These are phyloP conservation scores for Platanthera guangdongensis DNA, from an alignment of 106 monocot species.

Conservation along the genomic window DNA sequence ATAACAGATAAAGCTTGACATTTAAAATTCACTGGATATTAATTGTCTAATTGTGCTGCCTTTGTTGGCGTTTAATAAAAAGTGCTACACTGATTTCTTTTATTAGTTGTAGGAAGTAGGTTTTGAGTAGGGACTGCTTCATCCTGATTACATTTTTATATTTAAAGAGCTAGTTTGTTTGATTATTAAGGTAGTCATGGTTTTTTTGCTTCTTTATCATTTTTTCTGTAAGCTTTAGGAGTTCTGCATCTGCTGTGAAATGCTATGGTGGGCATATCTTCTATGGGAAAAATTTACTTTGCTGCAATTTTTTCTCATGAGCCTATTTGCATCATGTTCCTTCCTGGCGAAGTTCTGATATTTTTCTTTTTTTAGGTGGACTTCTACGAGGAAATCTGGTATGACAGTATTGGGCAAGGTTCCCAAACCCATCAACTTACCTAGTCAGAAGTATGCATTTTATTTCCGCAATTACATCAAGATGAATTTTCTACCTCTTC, in stretches of 20 bases:
- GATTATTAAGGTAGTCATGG: background rate
- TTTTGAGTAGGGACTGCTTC: background rate
- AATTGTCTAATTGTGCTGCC: background rate
- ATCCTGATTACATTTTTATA: background rate
- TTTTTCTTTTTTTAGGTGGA: constrained; percentile 27
- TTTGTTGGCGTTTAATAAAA: background rate
- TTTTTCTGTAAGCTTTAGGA: background rate
- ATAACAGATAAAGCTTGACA: background rate
- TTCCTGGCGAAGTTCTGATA: background rate
- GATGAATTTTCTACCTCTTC: background rate
- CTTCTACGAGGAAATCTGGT: constrained; percentile 38
- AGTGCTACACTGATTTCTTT: background rate
- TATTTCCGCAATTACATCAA: background rate
- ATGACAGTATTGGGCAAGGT: constrained; percentile 61
- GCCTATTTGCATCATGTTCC: background rate
- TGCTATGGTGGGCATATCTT: background rate
- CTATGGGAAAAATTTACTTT: background rate
- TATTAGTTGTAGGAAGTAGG: background rate
- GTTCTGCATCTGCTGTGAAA: background rate
- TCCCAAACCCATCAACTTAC: constrained; percentile 64
- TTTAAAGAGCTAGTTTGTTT: background rate
- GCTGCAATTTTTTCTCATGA: background rate
- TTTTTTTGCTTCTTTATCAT: background rate
- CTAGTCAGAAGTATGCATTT: constrained; percentile 50
- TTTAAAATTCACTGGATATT: background rate